Evolutionary conservation across 805 yeast species (phyloP), one percentile per base, ranked within the genome.

Genomic region (Spathaspora girioi): DNA sequence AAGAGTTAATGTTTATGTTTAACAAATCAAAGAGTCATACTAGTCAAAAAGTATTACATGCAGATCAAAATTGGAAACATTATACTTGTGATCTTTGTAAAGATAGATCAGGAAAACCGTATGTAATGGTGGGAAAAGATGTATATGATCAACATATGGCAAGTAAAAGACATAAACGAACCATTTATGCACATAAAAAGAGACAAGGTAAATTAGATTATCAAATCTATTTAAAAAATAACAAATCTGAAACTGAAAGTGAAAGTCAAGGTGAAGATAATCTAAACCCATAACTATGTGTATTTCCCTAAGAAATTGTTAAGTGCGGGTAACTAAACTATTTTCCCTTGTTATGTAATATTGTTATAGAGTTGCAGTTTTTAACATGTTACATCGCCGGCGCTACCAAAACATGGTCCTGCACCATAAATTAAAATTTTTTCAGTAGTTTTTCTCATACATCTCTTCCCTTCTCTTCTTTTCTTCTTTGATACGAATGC

Each of bases 51-150:
- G 29, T 66, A 52, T 14, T 69, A 63, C 59, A 65, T 50, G 53
- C 69, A 40, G 54, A 60, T 62, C 44, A 57, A 67, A 54, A 77
- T 55, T 88, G 96, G 94, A 75, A 80, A 48, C 96, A 89, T 55
- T 79, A 71, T 59, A 67, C 67, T 17, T 93, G 99, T 64, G 79
- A 80, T 1, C 65, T 76, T 0, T 93, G 99, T 63, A 67, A 65
- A 6, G 85, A 82, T 56, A 70, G 73, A 35, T 73, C 76, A 3
- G 82, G 83, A 1, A 75, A 81, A 2, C 75, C 80, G 1, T 64
- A 86, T 12, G 76, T 90, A 0, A 78, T 87, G 0, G 82, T 94
- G 7, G 97, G 97, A 0, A 83, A 80, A 47, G 79, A 81, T 1
- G 86, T 78, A 47, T 89, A 89, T 85, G 65, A 80, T 5, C 76